A percentile compares a stretch with the other conserved stretches of the same genome.
Evolutionary conservation across 1,284 basidiomycete genomes (phyloP).

Genomic region (Trametes sp.): DNA sequence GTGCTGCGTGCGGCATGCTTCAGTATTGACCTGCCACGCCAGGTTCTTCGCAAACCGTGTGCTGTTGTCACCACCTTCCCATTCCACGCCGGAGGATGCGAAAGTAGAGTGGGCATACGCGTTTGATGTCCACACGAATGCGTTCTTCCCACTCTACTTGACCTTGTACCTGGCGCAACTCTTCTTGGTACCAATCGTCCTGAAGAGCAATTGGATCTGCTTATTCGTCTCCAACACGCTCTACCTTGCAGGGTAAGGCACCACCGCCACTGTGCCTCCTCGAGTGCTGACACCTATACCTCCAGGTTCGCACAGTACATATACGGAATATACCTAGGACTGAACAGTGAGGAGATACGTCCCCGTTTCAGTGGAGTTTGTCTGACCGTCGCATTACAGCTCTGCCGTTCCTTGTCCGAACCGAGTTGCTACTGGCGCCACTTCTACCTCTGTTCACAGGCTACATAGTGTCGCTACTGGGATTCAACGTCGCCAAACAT

Average conservation of each 20-base stretch:
- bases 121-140: conserved; percentile 94
- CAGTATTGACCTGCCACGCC: not conserved
- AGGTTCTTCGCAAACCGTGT: conserved; percentile 76
- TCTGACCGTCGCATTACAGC: conserved; percentile 53
- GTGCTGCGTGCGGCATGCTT: not conserved
- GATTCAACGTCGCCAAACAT: conserved; percentile 87
- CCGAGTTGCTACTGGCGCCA: conserved; percentile 87
- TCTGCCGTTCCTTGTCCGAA: conserved; percentile 89
- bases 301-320: conserved; percentile 84
- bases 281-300: not conserved
- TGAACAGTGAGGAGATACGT: conserved; percentile 63
- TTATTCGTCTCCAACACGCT: conserved; percentile 92
- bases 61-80: conserved; percentile 76
- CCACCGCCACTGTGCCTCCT: not conserved
- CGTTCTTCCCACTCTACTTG: conserved; percentile 93
- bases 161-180: conserved; percentile 88
- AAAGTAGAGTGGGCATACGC: conserved; percentile 91
- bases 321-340: conserved; percentile 90
- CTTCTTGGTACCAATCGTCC: conserved; percentile 82
- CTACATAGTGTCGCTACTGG: conserved; percentile 87
- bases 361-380: not conserved
- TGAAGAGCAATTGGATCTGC: conserved; percentile 89
- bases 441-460: conserved; percentile 84
- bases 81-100: conserved; percentile 75
- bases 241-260: conserved; percentile 82